Percentiles rank a stretch among this genome's conserved stretches.
Conservation (phyloP, 148 eudicot genomes). For the Chenopodium album region DNA sequence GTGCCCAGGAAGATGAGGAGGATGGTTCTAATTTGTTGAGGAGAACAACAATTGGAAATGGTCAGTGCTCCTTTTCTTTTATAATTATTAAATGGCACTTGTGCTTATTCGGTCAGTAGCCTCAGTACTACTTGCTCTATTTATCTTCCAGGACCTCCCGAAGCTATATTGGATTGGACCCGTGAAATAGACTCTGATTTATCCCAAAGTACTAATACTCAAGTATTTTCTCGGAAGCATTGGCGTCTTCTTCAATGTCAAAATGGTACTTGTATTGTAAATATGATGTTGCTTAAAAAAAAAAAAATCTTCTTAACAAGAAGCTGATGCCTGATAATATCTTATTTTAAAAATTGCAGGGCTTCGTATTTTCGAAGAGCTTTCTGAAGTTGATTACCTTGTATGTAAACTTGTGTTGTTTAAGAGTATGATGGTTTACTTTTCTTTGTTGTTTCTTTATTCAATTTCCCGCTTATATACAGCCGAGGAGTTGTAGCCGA, state of each 20-base stretch:
- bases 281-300: neutral
- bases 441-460: slow-evolving; percentile 18
- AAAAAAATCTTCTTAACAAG: neutral
- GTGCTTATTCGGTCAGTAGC: slow-evolving; percentile 11
- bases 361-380: slow-evolving; percentile 98
- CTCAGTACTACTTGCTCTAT: slow-evolving; percentile 10
- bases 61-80: slow-evolving; percentile 32
- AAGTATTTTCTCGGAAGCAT: slow-evolving; percentile 86
- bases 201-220: slow-evolving; percentile 63
- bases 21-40: slow-evolving; percentile 57
- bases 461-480: slow-evolving; percentile 26
- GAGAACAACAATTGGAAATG: slow-evolving; percentile 95
- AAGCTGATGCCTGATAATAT: slow-evolving; percentile 7
- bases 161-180: slow-evolving; percentile 91
- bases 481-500: slow-evolving; percentile 99
- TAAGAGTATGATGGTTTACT: slow-evolving; percentile 1
- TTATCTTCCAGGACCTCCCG: slow-evolving; percentile 76
- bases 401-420: slow-evolving; percentile 44
- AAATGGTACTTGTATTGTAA: slow-evolving; percentile 54
- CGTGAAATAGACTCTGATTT: slow-evolving; percentile 73
- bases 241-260: slow-evolving; percentile 99
- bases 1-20: slow-evolving; percentile 91
- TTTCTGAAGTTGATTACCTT: slow-evolving; percentile 91
- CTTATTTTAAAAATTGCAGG: slow-evolving; percentile 48
- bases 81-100: neutral